Evolutionary conservation across 2,329 filamentous ascomycete genomes (phyloP), one percentile per base, ranked within the genome.

Genomic region (Ophiocordyceps camponoti-leonardi): DNA sequence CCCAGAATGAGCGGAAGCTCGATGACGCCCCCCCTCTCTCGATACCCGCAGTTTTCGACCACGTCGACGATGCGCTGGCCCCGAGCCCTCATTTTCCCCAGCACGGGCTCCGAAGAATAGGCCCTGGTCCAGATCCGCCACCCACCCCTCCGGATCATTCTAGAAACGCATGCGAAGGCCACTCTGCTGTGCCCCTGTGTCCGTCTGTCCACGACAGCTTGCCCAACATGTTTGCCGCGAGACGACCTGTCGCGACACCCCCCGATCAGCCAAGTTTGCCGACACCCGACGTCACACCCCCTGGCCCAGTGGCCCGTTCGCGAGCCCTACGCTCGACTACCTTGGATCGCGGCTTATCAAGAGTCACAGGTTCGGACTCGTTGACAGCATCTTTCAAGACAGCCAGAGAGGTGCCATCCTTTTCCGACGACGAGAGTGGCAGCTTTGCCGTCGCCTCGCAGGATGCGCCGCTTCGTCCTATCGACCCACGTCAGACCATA

Each of bases 271-370:
- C 72, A 54, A 83, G 77, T 53, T 80, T 80, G 16, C 82, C 81
- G 30, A 87, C 83, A 3, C 83, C 83, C 31, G 83, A 86, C 61
- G 73, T 82, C 42, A 87, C 83, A 16, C 83, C 82, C 45, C 83
- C 83, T 33, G 72, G 77, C 48, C 60, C 62, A 41, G 55, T 58
- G 43, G 60, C 59, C 35, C 67, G 67, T 47, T 61, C 68, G 16
- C 67, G 64, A 54, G 56, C 63, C 45, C 56, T 67, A 42, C 71
- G 73, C 30, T 70, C 72, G 18, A 57, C 60, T 18, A 54, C 68
- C 41, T 62, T 61, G 49, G 71, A 78, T 50, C 69, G 72, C 31
- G 60, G 65, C 37, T 60, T 61, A 20, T 74, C 72, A 30, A 73
- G 73, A 49, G 61, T 68, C 11, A 79, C 70, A 11, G 75, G 70